These are phyloP conservation scores for Glycine latifolia DNA, from an alignment of 306 rosid species.

Conservation along the genomic window DNA sequence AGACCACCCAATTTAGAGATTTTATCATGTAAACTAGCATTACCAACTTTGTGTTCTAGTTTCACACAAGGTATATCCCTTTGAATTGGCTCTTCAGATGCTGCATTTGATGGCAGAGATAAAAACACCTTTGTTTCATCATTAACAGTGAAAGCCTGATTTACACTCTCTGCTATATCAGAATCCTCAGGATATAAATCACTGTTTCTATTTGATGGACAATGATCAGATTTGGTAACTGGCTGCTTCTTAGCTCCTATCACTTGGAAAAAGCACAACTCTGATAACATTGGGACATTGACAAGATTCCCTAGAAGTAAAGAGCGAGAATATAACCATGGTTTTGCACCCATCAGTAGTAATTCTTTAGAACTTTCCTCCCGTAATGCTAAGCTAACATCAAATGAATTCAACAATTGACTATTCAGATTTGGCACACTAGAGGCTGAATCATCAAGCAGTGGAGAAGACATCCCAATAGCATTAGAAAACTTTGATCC, in stretches of 20 bases:
- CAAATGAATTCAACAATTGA: slow-evolving; percentile 51
- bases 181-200: slow-evolving; percentile 49
- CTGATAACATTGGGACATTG: slow-evolving; percentile 66
- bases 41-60: slow-evolving; percentile 47
- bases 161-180: slow-evolving; percentile 43
- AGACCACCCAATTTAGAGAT: slow-evolving; percentile 78
- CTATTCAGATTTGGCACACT: slow-evolving; percentile 49
- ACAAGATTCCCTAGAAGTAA: slow-evolving; percentile 80
- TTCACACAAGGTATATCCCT: slow-evolving; percentile 49
- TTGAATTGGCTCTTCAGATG: slow-evolving; percentile 52
- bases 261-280: slow-evolving; percentile 64
- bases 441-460: slow-evolving; percentile 51
- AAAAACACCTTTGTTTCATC: slow-evolving; percentile 65
- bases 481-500: slow-evolving; percentile 54
- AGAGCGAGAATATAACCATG: slow-evolving; percentile 66
- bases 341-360: slow-evolving; percentile 60
- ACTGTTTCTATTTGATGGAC: slow-evolving; percentile 47
- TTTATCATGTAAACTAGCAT: slow-evolving; percentile 41
- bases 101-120: slow-evolving; percentile 58
- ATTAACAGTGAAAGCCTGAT: slow-evolving; percentile 61
- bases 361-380: slow-evolving; percentile 63
- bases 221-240: slow-evolving; percentile 41
- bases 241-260: slow-evolving; percentile 56
- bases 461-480: slow-evolving; percentile 57
- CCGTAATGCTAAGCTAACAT: slow-evolving; percentile 62